Conservation (phyloP, 2,329 filamentous ascomycete genomes). For the Nannizziopsis arthrosporioides region DNA sequence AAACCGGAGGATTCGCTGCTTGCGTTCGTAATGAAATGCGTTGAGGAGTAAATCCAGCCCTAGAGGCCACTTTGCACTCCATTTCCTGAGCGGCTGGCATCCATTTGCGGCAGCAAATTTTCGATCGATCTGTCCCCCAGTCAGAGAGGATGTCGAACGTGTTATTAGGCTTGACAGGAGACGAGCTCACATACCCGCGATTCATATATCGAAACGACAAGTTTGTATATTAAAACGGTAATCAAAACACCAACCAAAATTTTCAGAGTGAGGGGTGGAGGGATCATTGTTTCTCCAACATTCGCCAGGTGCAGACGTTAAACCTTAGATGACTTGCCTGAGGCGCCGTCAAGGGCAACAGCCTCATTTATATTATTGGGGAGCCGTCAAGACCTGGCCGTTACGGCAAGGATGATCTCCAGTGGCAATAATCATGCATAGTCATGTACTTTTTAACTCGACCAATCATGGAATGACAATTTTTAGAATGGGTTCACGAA, state of each 20-base stretch:
- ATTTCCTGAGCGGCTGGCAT: constrained; percentile 24
- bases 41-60: constrained; percentile 22
- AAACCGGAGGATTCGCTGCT: constrained; percentile 30
- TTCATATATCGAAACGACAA: background rate
- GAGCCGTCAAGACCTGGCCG: too few relatives aligned
- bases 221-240: background rate
- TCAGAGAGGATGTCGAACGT: background rate
- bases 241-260: background rate
- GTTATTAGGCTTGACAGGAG: constrained; percentile 12
- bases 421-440: too few relatives aligned
- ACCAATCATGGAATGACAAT: too few relatives aligned
- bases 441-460: too few relatives aligned
- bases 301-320: too few relatives aligned
- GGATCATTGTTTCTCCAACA: too few relatives aligned
- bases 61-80: constrained; percentile 25
- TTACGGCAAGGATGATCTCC: too few relatives aligned
- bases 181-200: background rate
- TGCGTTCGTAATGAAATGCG: constrained; percentile 32
- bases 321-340: too few relatives aligned
- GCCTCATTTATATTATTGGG: too few relatives aligned
- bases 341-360: too few relatives aligned
- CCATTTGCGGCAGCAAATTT: constrained; percentile 8
- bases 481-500: too few relatives aligned
- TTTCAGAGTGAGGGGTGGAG: background rate
- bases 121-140: background rate